phyloP scores from a whole-genome alignment of 352 stramenopile genomes.

The Globisporangium middletonii region DNA sequence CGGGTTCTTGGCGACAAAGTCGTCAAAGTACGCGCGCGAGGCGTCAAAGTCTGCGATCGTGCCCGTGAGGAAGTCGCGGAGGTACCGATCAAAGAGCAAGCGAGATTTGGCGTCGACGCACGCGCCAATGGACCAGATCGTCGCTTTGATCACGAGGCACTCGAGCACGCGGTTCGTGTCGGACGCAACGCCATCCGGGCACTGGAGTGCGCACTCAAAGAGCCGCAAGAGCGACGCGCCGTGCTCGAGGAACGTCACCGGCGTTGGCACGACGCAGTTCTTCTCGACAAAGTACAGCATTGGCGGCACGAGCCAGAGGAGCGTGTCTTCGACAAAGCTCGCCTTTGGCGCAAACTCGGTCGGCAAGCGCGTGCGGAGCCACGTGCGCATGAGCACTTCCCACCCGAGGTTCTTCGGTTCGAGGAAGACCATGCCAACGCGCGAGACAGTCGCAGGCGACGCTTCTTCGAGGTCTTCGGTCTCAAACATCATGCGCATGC shows the following conservation, averaged over 20 bases:
- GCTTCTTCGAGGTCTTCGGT: slow-evolving; percentile 89
- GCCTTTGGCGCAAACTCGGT: slow-evolving; percentile 24
- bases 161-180: slow-evolving; percentile 81
- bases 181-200: slow-evolving; percentile 41
- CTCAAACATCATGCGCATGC: slow-evolving; percentile 96
- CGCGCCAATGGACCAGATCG: slow-evolving; percentile 90
- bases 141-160: slow-evolving; percentile 79
- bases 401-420: slow-evolving; percentile 89
- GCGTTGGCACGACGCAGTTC: slow-evolving; percentile 71
- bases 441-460: slow-evolving; percentile 87
- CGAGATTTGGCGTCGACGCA: slow-evolving; percentile 87
- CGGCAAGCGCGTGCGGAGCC: slow-evolving; percentile 61
- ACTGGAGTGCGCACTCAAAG: slow-evolving; percentile 76
- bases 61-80: slow-evolving; percentile 65
- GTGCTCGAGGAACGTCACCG: slow-evolving; percentile 89
- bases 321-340: slow-evolving; percentile 64
- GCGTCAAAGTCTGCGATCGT: slow-evolving; percentile 22
- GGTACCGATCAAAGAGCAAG: slow-evolving; percentile 76
- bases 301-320: slow-evolving; percentile 88
- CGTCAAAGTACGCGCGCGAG: slow-evolving; percentile 51
- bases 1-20: slow-evolving; percentile 87
- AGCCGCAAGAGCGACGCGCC: slow-evolving; percentile 77
- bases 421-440: slow-evolving; percentile 92
- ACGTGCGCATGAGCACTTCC: slow-evolving; percentile 85
- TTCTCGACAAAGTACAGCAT: slow-evolving; percentile 93